Evolutionary conservation across 192 early-diverging fungal genomes (phyloP).

Genomic region (Linnemannia schmuckeri): DNA sequence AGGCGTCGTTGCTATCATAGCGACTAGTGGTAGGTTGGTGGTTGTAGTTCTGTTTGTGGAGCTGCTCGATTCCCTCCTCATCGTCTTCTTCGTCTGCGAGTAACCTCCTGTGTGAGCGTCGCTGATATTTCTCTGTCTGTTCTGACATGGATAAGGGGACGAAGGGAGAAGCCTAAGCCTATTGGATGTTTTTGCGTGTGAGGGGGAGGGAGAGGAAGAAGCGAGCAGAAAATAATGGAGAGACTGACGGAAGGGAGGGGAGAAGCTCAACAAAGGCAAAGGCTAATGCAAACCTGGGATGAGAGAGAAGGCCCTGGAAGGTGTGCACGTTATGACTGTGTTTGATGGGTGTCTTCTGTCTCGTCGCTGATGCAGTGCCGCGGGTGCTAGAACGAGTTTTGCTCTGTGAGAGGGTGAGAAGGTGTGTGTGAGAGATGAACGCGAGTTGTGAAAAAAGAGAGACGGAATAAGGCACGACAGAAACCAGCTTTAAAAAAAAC

Average conservation of each 20-base stretch:
- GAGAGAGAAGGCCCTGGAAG: not conserved
- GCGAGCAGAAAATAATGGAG: too few relatives aligned
- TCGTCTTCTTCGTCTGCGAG: not conserved
- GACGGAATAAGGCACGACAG: not conserved
- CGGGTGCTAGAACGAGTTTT: too few relatives aligned
- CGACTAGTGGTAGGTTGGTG: not conserved
- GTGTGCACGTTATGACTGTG: too few relatives aligned
- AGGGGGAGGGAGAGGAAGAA: not conserved
- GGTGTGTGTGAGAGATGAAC: not conserved
- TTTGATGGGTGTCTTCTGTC: too few relatives aligned
- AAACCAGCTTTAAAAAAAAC: not conserved
- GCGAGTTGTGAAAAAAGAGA: not conserved
- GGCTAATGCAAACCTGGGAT: too few relatives aligned
- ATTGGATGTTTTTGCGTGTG: not conserved
- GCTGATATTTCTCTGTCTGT: not conserved
- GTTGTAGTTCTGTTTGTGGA: not conserved
- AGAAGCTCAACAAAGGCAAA: too few relatives aligned
- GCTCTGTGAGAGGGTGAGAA: too few relatives aligned
- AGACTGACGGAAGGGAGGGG: too few relatives aligned
- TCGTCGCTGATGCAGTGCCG: too few relatives aligned
- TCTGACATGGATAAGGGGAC: not conserved
- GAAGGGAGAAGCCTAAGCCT: not conserved
- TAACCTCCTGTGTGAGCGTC: not conserved
- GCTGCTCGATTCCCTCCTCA: not conserved
- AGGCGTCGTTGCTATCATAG: conserved; percentile 69